These are phyloP conservation scores for Hibiscus tridactylites DNA, from an alignment of 345 rosid species.

Conservation along the genomic window DNA sequence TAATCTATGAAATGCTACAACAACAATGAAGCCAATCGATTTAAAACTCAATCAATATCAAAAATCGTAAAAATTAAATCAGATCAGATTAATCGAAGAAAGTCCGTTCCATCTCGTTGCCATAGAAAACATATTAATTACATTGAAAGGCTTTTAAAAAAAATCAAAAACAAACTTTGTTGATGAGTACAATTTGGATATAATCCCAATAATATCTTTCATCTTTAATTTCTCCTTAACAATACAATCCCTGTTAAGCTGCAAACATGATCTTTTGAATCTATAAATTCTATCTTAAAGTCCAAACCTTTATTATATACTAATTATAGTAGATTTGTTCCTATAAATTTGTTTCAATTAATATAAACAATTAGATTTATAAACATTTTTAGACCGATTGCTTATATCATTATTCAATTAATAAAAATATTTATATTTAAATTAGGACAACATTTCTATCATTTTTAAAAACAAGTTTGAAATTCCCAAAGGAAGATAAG, in stretches of 20 bases:
- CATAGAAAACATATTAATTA: too few relatives aligned
- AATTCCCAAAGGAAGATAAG: background rate
- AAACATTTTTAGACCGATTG: background rate
- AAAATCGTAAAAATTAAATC: too few relatives aligned
- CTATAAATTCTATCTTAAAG: background rate
- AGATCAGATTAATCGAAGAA: too few relatives aligned
- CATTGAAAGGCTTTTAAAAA: too few relatives aligned
- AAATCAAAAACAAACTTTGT: too few relatives aligned
- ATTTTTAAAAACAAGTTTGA: background rate
- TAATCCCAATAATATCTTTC: slow-evolving; percentile 10
- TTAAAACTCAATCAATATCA: too few relatives aligned
- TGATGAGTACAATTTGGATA: background rate
- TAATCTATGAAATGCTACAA: too few relatives aligned
- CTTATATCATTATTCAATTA: background rate
- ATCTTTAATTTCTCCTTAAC: background rate
- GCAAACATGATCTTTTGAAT: slow-evolving; percentile 25
- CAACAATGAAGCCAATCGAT: too few relatives aligned
- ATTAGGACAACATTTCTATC: background rate
- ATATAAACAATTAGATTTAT: background rate
- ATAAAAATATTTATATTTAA: background rate
- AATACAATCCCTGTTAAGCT: slow-evolving; percentile 21
- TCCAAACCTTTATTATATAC: background rate
- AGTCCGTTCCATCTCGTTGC: too few relatives aligned
- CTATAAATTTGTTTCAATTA: background rate
- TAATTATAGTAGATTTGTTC: background rate